Conservation (phyloP, 1,284 basidiomycete genomes). For the Meira nashicola region DNA sequence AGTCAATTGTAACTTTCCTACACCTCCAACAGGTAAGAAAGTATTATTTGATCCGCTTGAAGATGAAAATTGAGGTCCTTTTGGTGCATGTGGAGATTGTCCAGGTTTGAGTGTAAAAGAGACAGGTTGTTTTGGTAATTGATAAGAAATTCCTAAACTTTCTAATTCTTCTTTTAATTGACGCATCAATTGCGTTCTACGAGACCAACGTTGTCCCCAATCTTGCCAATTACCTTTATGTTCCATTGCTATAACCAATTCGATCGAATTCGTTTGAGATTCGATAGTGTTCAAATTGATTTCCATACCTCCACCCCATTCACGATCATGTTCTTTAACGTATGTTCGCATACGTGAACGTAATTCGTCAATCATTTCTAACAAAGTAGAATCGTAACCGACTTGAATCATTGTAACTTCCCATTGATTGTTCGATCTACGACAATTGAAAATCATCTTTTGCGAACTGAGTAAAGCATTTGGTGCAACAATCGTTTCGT, state of each 20-base stretch:
- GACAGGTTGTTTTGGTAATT: conserved; percentile 43
- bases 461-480: conserved; percentile 69
- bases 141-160: conserved; percentile 34
- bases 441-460: conserved; percentile 66
- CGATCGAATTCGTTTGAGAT: conserved; percentile 44
- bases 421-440: conserved; percentile 60
- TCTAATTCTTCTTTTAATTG: conserved; percentile 36
- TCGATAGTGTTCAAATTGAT: conserved; percentile 50
- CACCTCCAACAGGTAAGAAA: not conserved
- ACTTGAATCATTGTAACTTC: conserved; percentile 61
- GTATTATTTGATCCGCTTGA: not conserved
- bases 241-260: conserved; percentile 63
- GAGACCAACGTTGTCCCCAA: conserved; percentile 67
- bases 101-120: conserved; percentile 26
- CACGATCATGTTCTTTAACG: conserved; percentile 65
- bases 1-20: not conserved
- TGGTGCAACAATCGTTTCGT: conserved; percentile 71
- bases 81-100: conserved; percentile 3
- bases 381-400: conserved; percentile 47
- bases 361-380: conserved; percentile 63
- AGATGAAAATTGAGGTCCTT: not conserved
- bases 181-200: conserved; percentile 47
- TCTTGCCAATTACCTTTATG: conserved; percentile 81
- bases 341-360: conserved; percentile 62
- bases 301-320: conserved; percentile 43